Evolutionary conservation across 768 basidiomycete species (phyloP).

Genomic region (Naganishia kalamii): DNA sequence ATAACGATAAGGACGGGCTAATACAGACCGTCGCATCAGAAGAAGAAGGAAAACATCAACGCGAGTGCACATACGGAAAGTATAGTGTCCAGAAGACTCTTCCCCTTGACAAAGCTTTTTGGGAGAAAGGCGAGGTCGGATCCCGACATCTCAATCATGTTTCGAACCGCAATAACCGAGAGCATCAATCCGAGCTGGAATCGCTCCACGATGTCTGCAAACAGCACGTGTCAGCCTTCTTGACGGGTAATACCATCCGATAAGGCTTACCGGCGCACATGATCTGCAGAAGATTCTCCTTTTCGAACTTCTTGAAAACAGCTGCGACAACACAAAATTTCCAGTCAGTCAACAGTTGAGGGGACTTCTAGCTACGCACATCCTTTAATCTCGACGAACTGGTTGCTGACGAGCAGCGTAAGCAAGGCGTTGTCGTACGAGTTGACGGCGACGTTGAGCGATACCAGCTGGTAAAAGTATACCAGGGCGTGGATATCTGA

Average conservation of each 20-base stretch:
- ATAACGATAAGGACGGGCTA: constrained; percentile 90
- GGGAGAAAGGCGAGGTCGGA: constrained; percentile 71
- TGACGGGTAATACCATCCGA: background rate
- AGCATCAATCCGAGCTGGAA: constrained; percentile 91
- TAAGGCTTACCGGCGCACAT: constrained; percentile 75
- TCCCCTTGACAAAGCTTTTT: constrained; percentile 49
- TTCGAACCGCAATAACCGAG: constrained; percentile 80
- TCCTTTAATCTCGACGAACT: constrained; percentile 99
- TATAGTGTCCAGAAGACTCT: constrained; percentile 57
- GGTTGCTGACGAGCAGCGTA: constrained; percentile 89
- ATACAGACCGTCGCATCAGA: background rate
- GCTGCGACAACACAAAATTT: constrained; percentile 27
- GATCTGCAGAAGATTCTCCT: constrained; percentile 96
- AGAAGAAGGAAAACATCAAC: too few species aligned
- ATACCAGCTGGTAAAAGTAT: constrained; percentile 89
- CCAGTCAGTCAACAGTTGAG: background rate
- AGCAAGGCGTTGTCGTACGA: constrained; percentile 93
- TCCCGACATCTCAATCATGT: constrained; percentile 86
- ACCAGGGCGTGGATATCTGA: constrained; percentile 83
- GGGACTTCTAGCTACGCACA: constrained; percentile 48
- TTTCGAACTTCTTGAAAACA: constrained; percentile 99
- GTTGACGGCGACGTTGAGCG: constrained; percentile 94
- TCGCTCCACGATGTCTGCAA: constrained; percentile 87
- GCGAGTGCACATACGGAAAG: constrained; percentile 60
- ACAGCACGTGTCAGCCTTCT: background rate